Percentiles rank a stretch among this genome's conserved stretches.
These are phyloP conservation scores for Eucalyptus brandiana DNA, from an alignment of 345 rosid species.

Conservation along the genomic window DNA sequence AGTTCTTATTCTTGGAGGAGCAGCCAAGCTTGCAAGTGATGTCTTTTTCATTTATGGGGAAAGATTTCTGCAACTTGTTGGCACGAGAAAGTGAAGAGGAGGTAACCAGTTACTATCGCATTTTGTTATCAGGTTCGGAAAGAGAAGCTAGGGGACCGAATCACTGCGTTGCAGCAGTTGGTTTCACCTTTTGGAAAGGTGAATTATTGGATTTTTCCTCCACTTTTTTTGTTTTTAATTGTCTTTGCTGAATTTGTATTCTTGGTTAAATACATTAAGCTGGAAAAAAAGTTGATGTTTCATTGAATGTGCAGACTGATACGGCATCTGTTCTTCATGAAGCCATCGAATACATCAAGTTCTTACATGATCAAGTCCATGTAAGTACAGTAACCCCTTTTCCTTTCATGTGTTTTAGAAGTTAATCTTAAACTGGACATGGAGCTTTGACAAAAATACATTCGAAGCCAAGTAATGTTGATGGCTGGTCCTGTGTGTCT, in stretches of 20 bases:
- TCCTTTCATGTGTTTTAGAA: neutral
- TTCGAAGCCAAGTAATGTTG: neutral
- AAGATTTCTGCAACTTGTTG: neutral
- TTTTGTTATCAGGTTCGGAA: slow-evolving; percentile 54
- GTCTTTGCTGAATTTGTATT: neutral
- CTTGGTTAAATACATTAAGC: neutral
- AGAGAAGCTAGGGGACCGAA: slow-evolving; percentile 97
- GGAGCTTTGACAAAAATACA: neutral
- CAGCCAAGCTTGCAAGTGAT: neutral
- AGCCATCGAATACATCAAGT: slow-evolving; percentile 81
- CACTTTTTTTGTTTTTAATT: neutral
- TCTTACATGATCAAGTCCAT: slow-evolving; percentile 71
- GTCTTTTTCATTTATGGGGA: neutral
- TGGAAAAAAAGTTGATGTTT: neutral
- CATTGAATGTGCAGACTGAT: slow-evolving; percentile 53
- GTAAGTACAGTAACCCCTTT: slow-evolving; percentile 14
- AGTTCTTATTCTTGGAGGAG: neutral
- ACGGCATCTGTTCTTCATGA: slow-evolving; percentile 96
- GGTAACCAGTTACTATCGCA: neutral
- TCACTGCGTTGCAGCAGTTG: slow-evolving; percentile 95
- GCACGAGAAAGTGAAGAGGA: neutral
- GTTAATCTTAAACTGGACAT: neutral
- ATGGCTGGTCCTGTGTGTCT: neutral
- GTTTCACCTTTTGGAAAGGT: slow-evolving; percentile 99
- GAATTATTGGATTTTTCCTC: neutral